Evolutionary conservation across 768 basidiomycete species (phyloP).

Genomic region (Termitomyces sp.): DNA sequence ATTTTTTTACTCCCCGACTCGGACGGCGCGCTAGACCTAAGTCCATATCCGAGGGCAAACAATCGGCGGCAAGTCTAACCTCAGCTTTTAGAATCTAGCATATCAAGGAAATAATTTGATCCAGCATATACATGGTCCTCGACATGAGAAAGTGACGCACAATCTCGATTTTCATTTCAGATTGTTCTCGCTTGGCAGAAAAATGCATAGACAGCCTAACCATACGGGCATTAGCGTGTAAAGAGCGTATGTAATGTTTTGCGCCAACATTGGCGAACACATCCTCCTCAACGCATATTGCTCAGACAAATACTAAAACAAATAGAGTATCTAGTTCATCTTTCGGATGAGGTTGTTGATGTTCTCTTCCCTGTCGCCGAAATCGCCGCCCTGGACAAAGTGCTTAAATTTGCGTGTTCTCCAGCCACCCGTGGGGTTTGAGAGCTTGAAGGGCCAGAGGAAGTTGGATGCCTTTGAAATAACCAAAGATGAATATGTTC

Average conservation of each 20-base stretch:
- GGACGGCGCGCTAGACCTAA: too few relatives aligned
- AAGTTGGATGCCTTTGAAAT: slow-evolving; percentile 74
- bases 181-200: not conserved
- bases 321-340: slow-evolving; percentile 64
- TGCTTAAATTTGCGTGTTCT: slow-evolving; percentile 97
- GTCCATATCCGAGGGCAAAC: too few relatives aligned
- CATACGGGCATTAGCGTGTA: slow-evolving; percentile 10
- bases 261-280: slow-evolving; percentile 7
- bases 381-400: slow-evolving; percentile 94
- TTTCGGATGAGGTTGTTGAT: slow-evolving; percentile 97
- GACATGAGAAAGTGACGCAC: not conserved
- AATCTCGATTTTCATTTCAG: not conserved
- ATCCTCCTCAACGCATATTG: slow-evolving; percentile 11
- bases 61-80: too few relatives aligned
- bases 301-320: slow-evolving; percentile 4
- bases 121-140: too few relatives aligned
- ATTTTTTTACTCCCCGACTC: not conserved
- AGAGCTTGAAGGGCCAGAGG: slow-evolving; percentile 99
- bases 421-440: slow-evolving; percentile 99
- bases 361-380: slow-evolving; percentile 93
- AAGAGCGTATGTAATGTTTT: slow-evolving; percentile 11
- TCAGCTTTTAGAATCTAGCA: too few relatives aligned
- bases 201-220: slow-evolving; percentile 14
- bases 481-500: slow-evolving; percentile 6
- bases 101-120: too few relatives aligned